phyloP scores from a whole-genome alignment of 2,329 filamentous ascomycete genomes.

The Cladosporium sp. region DNA sequence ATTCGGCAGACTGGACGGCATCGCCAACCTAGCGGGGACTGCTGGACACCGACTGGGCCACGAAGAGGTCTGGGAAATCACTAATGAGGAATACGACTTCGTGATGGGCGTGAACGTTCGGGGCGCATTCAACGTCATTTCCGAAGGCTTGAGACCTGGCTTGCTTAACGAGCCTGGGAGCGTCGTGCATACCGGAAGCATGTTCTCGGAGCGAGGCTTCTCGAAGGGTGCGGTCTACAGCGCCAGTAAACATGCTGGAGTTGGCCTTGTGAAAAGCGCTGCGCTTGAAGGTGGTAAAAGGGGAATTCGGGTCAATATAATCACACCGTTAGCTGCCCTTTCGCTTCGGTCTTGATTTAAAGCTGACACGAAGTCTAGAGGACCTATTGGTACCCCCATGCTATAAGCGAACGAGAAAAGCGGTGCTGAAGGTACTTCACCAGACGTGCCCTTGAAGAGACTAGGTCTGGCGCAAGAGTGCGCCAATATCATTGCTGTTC shows the following conservation, averaged over 20 bases:
- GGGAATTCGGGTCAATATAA: not conserved
- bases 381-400: not conserved
- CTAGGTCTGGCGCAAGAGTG: not conserved
- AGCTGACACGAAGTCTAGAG: not conserved
- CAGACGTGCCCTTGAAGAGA: not conserved
- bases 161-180: not conserved
- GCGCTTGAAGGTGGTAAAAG: not conserved
- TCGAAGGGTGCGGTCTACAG: not conserved
- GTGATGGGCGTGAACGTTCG: not conserved
- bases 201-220: not conserved
- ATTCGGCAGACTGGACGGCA: not conserved
- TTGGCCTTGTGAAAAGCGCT: not conserved
- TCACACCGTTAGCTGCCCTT: not conserved
- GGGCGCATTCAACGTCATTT: not conserved
- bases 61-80: not conserved
- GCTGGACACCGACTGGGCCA: not conserved
- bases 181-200: not conserved
- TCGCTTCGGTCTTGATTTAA: too few species aligned
- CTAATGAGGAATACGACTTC: not conserved
- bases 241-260: slow-evolving; percentile 1
- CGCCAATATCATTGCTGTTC: not conserved
- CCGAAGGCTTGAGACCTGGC: not conserved
- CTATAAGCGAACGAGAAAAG: not conserved
- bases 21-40: not conserved
- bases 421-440: not conserved